These are phyloP conservation scores for Saitozyma sp. DNA, from an alignment of 768 basidiomycete species.

Conservation along the genomic window DNA sequence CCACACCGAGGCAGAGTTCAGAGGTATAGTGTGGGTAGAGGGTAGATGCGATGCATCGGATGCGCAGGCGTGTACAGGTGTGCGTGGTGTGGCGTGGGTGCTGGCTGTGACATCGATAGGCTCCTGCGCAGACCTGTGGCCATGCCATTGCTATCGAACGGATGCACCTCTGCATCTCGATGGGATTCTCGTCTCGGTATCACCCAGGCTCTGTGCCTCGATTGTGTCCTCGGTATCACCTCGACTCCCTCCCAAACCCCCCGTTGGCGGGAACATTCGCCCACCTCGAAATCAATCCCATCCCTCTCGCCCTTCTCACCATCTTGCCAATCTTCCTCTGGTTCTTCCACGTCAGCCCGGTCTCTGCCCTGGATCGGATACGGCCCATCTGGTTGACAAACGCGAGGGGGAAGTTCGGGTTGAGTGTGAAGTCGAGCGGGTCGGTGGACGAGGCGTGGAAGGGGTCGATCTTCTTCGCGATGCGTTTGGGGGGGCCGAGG, in stretches of 20 bases:
- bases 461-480: slow-evolving; percentile 64
- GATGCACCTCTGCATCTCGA: no score
- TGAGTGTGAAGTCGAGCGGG: slow-evolving; percentile 65
- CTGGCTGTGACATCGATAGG: no score
- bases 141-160: no score
- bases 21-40: slow-evolving; percentile 1
- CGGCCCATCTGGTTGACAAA: slow-evolving; percentile 56
- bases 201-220: neutral
- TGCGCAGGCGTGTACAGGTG: no score
- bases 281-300: slow-evolving; percentile 67
- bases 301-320: slow-evolving; percentile 82
- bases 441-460: slow-evolving; percentile 73
- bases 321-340: slow-evolving; percentile 81
- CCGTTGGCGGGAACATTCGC: slow-evolving; percentile 20
- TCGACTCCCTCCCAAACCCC: slow-evolving; percentile 17
- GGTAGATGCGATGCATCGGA: neutral
- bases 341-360: slow-evolving; percentile 71
- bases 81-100: no score
- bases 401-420: slow-evolving; percentile 29
- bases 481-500: slow-evolving; percentile 62
- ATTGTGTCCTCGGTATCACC: neutral
- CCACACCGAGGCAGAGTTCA: slow-evolving; percentile 3
- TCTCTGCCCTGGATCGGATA: slow-evolving; percentile 67
- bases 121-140: no score
- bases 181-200: neutral